Base-by-base conservation (phyloP, 192 early-diverging fungal species). In the Funneliformis geosporum region DNA sequence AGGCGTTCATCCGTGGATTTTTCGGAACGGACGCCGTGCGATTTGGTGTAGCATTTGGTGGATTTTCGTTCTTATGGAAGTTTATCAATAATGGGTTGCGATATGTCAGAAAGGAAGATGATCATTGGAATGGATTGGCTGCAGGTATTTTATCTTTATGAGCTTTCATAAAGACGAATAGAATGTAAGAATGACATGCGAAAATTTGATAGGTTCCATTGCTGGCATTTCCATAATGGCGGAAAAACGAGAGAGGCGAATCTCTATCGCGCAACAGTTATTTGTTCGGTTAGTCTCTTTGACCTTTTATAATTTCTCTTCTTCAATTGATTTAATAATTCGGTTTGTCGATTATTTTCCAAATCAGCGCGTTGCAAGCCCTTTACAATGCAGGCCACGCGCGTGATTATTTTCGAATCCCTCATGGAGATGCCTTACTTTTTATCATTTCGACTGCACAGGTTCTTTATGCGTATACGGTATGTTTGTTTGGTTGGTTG, bases 21-120 rank as follows among this genome's bases (percentile, higher is more conserved):
- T 87, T 90, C 79, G 87, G 86, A 6, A 64, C 62, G 0, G 89
- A 91, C 72, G 84, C 91, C 2, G 39, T 87, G 60, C 92, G 92
- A 16, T 94, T 95, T 80, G 93, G 88, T 42, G 83, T 84, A n/a
- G 92, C 92, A 86, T 87, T 95, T 87, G 94, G 92, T n/a, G 83
- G 82, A 59, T 95, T 95, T 80, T 86, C 93, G 12, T 88, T 93
- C 59, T 40, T 92, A 11, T 95, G 92, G 92, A 94, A 92, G 76
- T 81, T 90, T 33, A 83, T 94, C 75, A 91, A 90, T 79, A 94
- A 94, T 80, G 79, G 84, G 8, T 75, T 94, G 61, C 83, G 84
- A 38, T 82, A 86, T 12, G 79, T 83, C 46, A 80, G 89, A 40
- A 84, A 84, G 21, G 87, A 85, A 78, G 88, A 90, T 40, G 89